Evolutionary conservation across 148 eudicot species (phyloP), one percentile per base, ranked within the genome.

Genomic region (Rhododendron williamsianum): DNA sequence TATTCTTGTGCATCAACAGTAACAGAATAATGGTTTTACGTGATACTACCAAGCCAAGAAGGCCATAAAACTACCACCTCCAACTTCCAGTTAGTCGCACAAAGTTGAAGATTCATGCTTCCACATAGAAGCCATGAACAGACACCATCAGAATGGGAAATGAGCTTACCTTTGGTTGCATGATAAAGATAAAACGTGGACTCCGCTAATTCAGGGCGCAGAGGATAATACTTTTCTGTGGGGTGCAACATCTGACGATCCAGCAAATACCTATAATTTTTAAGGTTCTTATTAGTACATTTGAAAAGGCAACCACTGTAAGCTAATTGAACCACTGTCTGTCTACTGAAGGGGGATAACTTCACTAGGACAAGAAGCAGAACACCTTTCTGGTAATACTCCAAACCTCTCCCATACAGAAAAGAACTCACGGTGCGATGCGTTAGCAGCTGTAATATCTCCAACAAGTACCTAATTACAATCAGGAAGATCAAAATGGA

Each of bases 141-240:
- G 63, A 81, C 65, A 33, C 12, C 30, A 76, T 3, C 21, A 41
- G 49, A 81, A 46, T 35, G 76, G 81, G 15, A 86, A 85, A 21
- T 38, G 78, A 76, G 63, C 90, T 58, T 41, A 94, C 99, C 99
- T 94, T 92, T 96, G 76, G 99, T 96, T 87, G 99, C 98, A 88
- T 94, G 99, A 90, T 96, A 96, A 27, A 96, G 91, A 91, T 96
- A 96, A 88, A 94, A 96, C 43, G 99, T 94, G 49, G 99, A 96
- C 89, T 96, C 99, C 45, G 93, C 99, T 89, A 96, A 90, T 89
- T 96, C 99, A 60, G 99, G 99, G 19, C 99, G 99, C 85, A 96
- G 83, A 80, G 99, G 99, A 87, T 96, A 96, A 90, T 96, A 96
- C 78, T 93, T 96, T 84, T 96, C 99, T 41, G 99, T 96, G 63